Evolutionary conservation across 2,329 filamentous ascomycete species (phyloP).

Genomic region (Fusarium tuaranense): DNA sequence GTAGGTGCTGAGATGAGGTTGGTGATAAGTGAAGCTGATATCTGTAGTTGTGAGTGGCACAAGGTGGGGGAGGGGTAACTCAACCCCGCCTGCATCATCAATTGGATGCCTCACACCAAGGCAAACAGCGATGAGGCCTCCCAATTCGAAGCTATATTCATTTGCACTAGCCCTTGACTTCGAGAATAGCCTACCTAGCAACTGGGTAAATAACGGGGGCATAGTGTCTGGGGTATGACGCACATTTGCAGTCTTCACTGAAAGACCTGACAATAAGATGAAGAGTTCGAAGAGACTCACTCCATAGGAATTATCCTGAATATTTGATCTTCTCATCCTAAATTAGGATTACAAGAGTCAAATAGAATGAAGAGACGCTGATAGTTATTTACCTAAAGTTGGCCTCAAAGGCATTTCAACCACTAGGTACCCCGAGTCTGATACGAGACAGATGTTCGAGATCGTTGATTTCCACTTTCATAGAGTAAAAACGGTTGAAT

Average conservation of each 20-base stretch:
- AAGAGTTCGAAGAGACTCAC: neutral
- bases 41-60: constrained; percentile 14
- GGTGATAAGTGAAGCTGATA: constrained; percentile 20
- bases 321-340: neutral
- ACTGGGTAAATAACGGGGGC: neutral
- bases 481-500: too few species aligned
- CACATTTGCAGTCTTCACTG: neutral
- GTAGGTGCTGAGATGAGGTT: constrained; percentile 19
- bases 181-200: neutral
- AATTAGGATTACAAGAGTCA: neutral
- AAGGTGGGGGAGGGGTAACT: constrained; percentile 30
- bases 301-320: neutral
- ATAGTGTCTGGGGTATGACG: neutral
- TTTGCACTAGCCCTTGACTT: neutral
- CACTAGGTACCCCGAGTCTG: too few species aligned
- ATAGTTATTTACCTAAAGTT: neutral
- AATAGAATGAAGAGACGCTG: neutral
- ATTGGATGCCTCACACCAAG: constrained; percentile 16
- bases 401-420: neutral
- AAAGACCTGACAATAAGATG: neutral
- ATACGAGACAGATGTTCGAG: too few species aligned
- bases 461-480: too few species aligned
- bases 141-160: neutral
- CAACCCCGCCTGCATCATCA: constrained; percentile 37
- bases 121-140: constrained; percentile 3